These are phyloP conservation scores for Saturnispora sanitii DNA, from an alignment of 805 yeast genomes.

Conservation along the genomic window DNA sequence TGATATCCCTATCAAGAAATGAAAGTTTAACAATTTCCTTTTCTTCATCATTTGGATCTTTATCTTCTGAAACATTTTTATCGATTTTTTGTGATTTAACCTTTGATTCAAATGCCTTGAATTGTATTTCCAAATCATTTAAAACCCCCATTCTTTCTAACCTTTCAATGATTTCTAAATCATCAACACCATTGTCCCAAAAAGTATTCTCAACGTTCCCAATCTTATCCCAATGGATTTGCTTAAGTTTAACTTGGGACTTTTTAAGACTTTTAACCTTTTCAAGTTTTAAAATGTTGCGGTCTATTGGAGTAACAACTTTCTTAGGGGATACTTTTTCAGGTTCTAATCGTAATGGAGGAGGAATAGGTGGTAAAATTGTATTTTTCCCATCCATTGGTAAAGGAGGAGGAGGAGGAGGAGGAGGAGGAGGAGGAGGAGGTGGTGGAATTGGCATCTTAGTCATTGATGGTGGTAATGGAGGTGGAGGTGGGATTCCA, in stretches of 20 bases:
- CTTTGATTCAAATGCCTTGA: conserved; percentile 33
- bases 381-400: neutral
- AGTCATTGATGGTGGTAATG: conserved; percentile 18
- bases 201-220: conserved; percentile 49
- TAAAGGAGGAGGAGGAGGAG: conserved; percentile 13
- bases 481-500: conserved; percentile 23
- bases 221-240: conserved; percentile 75
- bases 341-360: conserved; percentile 5
- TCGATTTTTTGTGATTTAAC: conserved; percentile 22
- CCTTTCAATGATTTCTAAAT: conserved; percentile 35
- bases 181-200: conserved; percentile 43
- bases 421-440: conserved; percentile 25
- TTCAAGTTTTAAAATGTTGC: conserved; percentile 8
- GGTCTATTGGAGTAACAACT: conserved; percentile 5
- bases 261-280: conserved; percentile 13
- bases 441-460: conserved; percentile 11
- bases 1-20: conserved; percentile 58
- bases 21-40: conserved; percentile 30
- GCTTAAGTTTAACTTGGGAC: conserved; percentile 45
- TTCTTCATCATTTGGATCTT: conserved; percentile 16
- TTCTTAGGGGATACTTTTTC: neutral
- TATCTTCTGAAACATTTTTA: conserved; percentile 33
- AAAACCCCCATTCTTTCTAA: conserved; percentile 52
- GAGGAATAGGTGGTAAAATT: conserved; percentile 11
- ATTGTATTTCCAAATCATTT: conserved; percentile 50